Evolutionary conservation across 1,284 basidiomycete genomes (phyloP), one percentile per base, ranked within the genome.

Genomic region (Pseudomicrostroma phylloplanum): DNA sequence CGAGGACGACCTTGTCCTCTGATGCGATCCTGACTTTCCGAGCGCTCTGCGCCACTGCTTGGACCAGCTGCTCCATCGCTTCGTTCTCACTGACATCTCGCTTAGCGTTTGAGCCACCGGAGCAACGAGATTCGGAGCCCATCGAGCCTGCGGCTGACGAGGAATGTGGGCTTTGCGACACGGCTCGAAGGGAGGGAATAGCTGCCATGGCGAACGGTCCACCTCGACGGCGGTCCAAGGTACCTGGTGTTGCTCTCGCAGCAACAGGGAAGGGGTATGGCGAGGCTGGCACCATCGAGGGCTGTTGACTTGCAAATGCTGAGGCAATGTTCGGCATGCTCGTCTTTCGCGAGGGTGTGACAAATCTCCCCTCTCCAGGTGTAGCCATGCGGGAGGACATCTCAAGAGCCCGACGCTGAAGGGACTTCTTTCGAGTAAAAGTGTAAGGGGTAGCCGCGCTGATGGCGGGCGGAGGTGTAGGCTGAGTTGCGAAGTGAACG

Each of bases 31-130:
- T 53, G 30, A 55, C 41, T 55, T 78, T 77, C 42, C 72, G 66
- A 8, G 72, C 74, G 59, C 76, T 78, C 57, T 69, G 70, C 63
- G 72, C 66, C 6, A 77, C 76, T 1, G 76, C 77, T 9, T 64
- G 63, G 72, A 73, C 72, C 69, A 78, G 72, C 56, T 72, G 68
- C 39, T 72, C 65, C 74, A 73, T 78, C 1, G 77, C 77, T 56
- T 78, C 72, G 2, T 70, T 65, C 59, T 78, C 77, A 30, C 72
- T 72, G 42, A 75, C 63, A n/a, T 75, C 73, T 36, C 77, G 72
- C 51, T 76, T 70, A 21, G 67, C 69, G 40, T 74, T 77, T 56
- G 72, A 76, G 12, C 77, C 77, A 36, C 77, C 77, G 1, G 77
- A 78, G 55, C 73, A 70, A 17, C 75, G 63, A 55, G 75, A 74